Evolutionary conservation across 805 yeast genomes (phyloP).

Genomic region (Ogataea haglerorum): DNA sequence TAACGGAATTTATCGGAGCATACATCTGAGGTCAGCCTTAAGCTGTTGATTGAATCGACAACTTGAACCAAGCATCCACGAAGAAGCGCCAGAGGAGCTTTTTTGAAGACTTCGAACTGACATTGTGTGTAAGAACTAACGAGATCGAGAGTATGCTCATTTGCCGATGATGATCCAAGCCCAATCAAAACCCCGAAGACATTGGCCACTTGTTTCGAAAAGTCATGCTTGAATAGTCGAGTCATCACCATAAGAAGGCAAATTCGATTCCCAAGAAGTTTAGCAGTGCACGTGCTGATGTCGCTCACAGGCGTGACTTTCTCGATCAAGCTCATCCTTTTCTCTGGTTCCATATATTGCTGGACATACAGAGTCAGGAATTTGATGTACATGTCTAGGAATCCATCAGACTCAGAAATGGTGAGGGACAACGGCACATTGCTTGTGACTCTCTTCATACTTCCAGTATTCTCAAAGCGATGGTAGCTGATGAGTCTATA

Average conservation of each 20-base stretch:
- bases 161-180: slow-evolving; percentile 12
- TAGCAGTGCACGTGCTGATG: slow-evolving; percentile 23
- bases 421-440: slow-evolving; percentile 15
- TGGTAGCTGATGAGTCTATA: slow-evolving; percentile 26
- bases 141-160: slow-evolving; percentile 13
- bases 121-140: slow-evolving; percentile 13
- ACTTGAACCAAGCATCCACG: slow-evolving; percentile 16
- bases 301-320: slow-evolving; percentile 34
- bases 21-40: slow-evolving; percentile 2
- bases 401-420: slow-evolving; percentile 26
- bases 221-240: slow-evolving; percentile 28
- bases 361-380: slow-evolving; percentile 24
- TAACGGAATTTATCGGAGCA: slow-evolving; percentile 13
- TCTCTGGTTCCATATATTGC: slow-evolving; percentile 16
- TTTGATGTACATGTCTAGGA: slow-evolving; percentile 32
- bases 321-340: slow-evolving; percentile 26
- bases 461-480: slow-evolving; percentile 29
- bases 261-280: slow-evolving; percentile 28
- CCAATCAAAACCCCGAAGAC: slow-evolving; percentile 19
- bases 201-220: slow-evolving; percentile 20
- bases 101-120: slow-evolving; percentile 11
- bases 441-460: not conserved
- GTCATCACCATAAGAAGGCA: slow-evolving; percentile 31
- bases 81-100: slow-evolving; percentile 20
- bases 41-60: slow-evolving; percentile 16